A percentile compares a stretch with the other conserved stretches of the same genome.
Conservation (phyloP, 805 yeast species). For the Suhomyces sp. region DNA sequence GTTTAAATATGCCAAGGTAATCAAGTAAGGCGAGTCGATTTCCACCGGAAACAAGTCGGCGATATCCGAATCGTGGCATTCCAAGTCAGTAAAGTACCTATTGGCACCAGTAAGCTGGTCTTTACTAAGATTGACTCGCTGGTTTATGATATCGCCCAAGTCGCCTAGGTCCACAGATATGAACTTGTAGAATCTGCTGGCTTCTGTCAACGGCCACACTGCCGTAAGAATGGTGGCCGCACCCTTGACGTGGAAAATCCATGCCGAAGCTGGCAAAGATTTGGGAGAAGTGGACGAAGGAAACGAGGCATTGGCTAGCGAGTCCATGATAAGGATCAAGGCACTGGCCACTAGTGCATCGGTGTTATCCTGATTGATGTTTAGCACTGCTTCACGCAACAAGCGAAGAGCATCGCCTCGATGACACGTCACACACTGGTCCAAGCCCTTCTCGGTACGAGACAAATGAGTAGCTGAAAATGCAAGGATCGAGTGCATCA, state of each 20-base stretch:
- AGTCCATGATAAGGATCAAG: constrained; percentile 84
- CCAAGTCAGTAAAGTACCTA: constrained; percentile 52
- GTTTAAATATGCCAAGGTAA: constrained; percentile 83
- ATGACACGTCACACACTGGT: constrained; percentile 79
- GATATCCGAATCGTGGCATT: constrained; percentile 83
- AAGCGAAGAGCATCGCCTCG: constrained; percentile 82
- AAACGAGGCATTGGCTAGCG: constrained; percentile 82
- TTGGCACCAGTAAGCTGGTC: constrained; percentile 21
- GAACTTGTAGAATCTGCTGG: constrained; percentile 42
- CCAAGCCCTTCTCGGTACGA: constrained; percentile 69
- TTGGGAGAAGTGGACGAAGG: constrained; percentile 47
- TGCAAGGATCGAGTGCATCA: constrained; percentile 89
- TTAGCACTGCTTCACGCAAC: constrained; percentile 79
- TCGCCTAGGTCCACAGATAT: constrained; percentile 85
- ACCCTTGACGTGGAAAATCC: constrained; percentile 96
- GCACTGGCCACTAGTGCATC: constrained; percentile 95
- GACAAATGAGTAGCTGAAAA: constrained; percentile 91
- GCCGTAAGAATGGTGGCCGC: constrained; percentile 95
- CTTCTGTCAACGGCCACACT: constrained; percentile 78
- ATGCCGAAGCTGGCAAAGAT: constrained; percentile 86
- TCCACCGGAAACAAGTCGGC: constrained; percentile 85
- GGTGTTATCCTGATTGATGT: constrained; percentile 78
- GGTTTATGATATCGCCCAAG: constrained; percentile 66
- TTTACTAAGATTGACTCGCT: constrained; percentile 26
- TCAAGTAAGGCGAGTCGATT: constrained; percentile 76